Conservation (phyloP, 1,284 basidiomycete genomes). For the Ustilago cynodontis region DNA sequence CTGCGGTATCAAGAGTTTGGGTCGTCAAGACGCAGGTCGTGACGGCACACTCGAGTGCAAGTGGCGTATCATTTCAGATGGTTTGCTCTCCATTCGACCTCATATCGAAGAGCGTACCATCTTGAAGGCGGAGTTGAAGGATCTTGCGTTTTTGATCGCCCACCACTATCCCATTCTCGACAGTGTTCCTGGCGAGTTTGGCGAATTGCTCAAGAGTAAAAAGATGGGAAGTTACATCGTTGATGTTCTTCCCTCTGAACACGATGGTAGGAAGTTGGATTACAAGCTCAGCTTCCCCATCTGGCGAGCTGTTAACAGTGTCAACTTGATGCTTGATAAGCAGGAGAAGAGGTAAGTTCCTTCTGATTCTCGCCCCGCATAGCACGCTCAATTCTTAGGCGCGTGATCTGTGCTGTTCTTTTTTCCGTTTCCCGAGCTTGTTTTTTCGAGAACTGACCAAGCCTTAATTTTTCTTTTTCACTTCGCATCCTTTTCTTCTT, state of each 20-base stretch:
- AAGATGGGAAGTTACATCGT: constrained; percentile 65
- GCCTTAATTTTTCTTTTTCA: constrained; percentile 8
- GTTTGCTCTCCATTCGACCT: constrained; percentile 83
- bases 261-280: constrained; percentile 54
- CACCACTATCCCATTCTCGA: constrained; percentile 63
- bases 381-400: too few species aligned
- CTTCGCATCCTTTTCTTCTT: constrained; percentile 6
- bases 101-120: constrained; percentile 79
- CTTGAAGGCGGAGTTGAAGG: constrained; percentile 75
- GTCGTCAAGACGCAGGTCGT: constrained; percentile 74
- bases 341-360: constrained; percentile 65
- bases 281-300: constrained; percentile 61
- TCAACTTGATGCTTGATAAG: constrained; percentile 69
- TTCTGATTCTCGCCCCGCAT: neutral
- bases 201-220: constrained; percentile 45
- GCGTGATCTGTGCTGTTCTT: neutral
- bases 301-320: constrained; percentile 66
- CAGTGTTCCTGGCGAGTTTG: constrained; percentile 55
- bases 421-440: constrained; percentile 11
- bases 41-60: constrained; percentile 73
- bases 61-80: constrained; percentile 84
- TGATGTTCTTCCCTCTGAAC: constrained; percentile 59
- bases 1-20: constrained; percentile 85
- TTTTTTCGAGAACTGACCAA: constrained; percentile 27
- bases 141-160: constrained; percentile 76